Evolutionary conservation across 2,329 filamentous ascomycete genomes (phyloP), one percentile per base, ranked within the genome.

Genomic region (Pseudopyricularia cyperi): DNA sequence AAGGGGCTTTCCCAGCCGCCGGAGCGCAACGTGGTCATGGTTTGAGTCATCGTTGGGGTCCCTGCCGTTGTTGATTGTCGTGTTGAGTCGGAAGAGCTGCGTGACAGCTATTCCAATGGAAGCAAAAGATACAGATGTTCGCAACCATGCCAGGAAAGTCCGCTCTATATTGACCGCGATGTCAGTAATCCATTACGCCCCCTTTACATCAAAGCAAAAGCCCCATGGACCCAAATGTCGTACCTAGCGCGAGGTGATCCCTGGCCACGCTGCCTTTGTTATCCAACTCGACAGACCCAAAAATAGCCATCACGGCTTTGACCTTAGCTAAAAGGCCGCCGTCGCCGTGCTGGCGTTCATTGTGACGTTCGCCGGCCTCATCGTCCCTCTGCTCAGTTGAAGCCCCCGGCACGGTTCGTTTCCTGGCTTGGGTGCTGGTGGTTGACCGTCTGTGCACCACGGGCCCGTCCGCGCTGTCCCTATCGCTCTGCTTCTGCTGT

Each of bases 211-310:
- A n/a, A n/a, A n/a, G n/a, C n/a, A n/a, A n/a, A n/a, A n/a, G n/a
- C n/a, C n/a, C n/a, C n/a, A n/a, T n/a, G n/a, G 30, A 7, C 26
- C 24, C 15, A 22, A 14, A 48, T 34, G 34, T 55, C 69, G 50
- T 68, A 90, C 86, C 86, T 48, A 93, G 69, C 22, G 87, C 87
- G 52, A 93, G 70, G 68, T 93, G 87, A 66, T 93, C 87, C 60
- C 87, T 73, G 11, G 87, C 87, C 37, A 91, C 87, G 62, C 83
- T 88, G 37, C 87, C 87, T 66, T 89, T 91, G 62, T 93, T 93
- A 66, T 93, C 87, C 55, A 93, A 67, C 70, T 91, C 87, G 50
- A 93, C 75, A 5, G 77, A 79, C 59, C 71, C 73, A 51, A 83
- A 74, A 7, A 63, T 67, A 24, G 73, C 58, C 37, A 78, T 63